Evolutionary conservation across 805 yeast genomes (phyloP).

Genomic region (Wickerhamomyces bisporus): DNA sequence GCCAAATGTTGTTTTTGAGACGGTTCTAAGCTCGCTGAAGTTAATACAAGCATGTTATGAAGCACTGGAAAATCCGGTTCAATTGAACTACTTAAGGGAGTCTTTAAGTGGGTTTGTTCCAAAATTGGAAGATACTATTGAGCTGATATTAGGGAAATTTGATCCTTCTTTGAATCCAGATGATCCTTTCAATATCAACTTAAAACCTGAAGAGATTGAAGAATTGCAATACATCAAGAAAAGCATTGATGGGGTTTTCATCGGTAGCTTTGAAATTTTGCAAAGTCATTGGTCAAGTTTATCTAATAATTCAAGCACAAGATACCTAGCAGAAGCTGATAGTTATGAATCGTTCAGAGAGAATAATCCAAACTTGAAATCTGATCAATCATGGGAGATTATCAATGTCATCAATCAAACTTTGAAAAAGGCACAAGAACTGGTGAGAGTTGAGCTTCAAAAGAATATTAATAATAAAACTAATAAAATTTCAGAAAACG

Average conservation of each 20-base stretch:
- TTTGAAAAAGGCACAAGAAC: conserved; percentile 18
- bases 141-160: conserved; percentile 6
- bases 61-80: conserved; percentile 5
- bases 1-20: conserved; percentile 18
- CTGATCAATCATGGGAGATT: conserved; percentile 14
- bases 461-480: conserved; percentile 7
- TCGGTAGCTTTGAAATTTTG: conserved; percentile 4
- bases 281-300: conserved; percentile 8
- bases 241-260: conserved; percentile 8
- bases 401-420: conserved; percentile 7
- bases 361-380: background rate
- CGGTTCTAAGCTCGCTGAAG: conserved; percentile 9
- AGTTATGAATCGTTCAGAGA: conserved; percentile 8
- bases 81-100: conserved; percentile 5
- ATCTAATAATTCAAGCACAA: background rate
- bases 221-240: conserved; percentile 11
- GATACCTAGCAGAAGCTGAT: conserved; percentile 18
- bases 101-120: background rate
- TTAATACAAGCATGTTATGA: conserved; percentile 11
- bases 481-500: conserved; percentile 14
- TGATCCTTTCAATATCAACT: conserved; percentile 5
- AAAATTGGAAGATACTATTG: background rate
- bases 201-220: conserved; percentile 8
- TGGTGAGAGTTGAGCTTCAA: conserved; percentile 11
- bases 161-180: background rate